phyloP scores from a whole-genome alignment of 306 rosid species.

The Fragaria vesca region DNA sequence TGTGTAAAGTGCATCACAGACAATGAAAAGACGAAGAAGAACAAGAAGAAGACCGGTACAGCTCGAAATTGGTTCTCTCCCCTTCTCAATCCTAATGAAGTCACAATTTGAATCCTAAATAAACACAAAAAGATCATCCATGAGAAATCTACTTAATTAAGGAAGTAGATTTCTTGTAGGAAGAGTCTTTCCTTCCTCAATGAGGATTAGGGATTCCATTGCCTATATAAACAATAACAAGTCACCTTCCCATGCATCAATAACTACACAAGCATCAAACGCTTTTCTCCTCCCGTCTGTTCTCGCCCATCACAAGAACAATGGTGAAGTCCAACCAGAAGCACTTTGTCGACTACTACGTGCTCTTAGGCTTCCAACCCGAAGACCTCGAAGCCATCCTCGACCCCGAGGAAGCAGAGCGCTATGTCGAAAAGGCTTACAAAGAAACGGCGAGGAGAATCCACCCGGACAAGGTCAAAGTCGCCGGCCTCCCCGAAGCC shows the following conservation, averaged over 20 bases:
- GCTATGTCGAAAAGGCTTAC: neutral
- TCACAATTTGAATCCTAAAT: too few species aligned
- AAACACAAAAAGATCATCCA: too few species aligned
- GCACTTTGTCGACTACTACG: neutral
- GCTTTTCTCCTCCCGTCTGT: neutral
- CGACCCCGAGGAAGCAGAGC: neutral
- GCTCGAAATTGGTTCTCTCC: slow-evolving; percentile 20
- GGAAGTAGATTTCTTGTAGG: neutral
- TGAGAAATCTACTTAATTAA: too few species aligned
- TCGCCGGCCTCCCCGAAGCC: neutral
- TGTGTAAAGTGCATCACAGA: slow-evolving; percentile 71
- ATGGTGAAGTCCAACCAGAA: neutral
- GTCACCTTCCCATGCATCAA: neutral
- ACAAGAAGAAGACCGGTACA: slow-evolving; percentile 27
- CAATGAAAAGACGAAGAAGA: slow-evolving; percentile 32
- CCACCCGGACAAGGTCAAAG: neutral
- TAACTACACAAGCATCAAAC: neutral
- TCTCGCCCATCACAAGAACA: neutral
- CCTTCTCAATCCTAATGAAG: too few species aligned
- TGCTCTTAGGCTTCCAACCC: neutral
- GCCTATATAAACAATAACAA: neutral
- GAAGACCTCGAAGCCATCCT: neutral
- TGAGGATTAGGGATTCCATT: neutral
- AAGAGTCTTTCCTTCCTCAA: neutral
- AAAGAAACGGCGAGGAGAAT: neutral